Evolutionary conservation across 192 early-diverging fungal species (phyloP), one percentile per base, ranked within the genome.

Genomic region (Borealophlyctis nickersoniae): DNA sequence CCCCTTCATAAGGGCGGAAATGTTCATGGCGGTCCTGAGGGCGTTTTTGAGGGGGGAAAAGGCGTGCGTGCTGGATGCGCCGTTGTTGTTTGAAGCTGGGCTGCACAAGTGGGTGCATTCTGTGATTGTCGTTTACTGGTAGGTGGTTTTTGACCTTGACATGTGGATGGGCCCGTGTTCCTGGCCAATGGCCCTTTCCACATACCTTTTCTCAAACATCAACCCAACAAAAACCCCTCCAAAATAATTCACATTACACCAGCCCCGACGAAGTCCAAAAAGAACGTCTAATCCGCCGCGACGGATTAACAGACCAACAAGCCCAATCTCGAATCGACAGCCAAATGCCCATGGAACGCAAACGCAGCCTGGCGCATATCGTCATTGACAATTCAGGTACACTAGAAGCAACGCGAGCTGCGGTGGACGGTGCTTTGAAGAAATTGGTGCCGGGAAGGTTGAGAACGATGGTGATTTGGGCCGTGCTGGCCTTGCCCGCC

Each of bases 21-120:
- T 96, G 65, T 66, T 92, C 13, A 78, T 79, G 54, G 66, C 81
- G 52, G 64, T 92, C 36, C 69, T 93, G 29, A 61, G 73, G 30
- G 69, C 80, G 33, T 99, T 92, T 75, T 55, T 94, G 3, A 73
- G 67, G 1, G 91, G 91, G 1, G 69, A 86, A 1, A 65, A 76
- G 3, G 50, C 93, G 14, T 88, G 90, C 11, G 79, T 99, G 1
- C 77, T 98, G 45, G 96, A 99, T 71, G 91, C 91, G 0, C 96
- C 96, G n/a, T 73, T 99, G 49, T 78, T 99, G 58, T 87, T 92
- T 53, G 96, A 99, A 66, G 82, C 88, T 16, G 85, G 89, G 14
- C 67, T 96, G 58, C 78, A 91, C 65, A 76, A 76, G 49, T 85
- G 87, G 61, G 86, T 95, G 28, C 83, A 82, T 36, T 66, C 75